Conservation (phyloP, 768 basidiomycete species). For the Leucogyrophana mollusca region DNA sequence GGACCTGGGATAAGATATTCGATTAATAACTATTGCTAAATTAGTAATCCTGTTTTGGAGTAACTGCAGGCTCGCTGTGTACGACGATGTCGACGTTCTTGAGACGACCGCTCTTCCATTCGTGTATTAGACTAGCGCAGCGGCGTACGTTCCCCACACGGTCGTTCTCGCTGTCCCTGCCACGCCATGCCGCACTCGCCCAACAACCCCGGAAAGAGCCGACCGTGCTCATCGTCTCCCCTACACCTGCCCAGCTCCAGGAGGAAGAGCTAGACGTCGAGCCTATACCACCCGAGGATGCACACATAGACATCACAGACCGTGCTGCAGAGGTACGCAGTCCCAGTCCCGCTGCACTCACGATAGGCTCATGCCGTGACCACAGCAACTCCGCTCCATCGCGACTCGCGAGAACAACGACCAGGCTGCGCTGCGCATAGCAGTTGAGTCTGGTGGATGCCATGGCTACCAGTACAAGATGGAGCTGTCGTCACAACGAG, state of each 20-base stretch:
- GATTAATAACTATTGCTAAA: too few relatives aligned
- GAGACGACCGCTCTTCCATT: too few relatives aligned
- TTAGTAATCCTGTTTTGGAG: too few relatives aligned
- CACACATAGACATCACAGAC: conserved; percentile 62
- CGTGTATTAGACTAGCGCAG: too few relatives aligned
- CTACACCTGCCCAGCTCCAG: conserved; percentile 53
- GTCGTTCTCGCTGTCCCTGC: conserved; percentile 2
- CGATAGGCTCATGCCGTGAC: not conserved
- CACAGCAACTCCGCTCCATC: conserved; percentile 76
- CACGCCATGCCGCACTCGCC: conserved; percentile 26
- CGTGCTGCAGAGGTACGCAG: conserved; percentile 69
- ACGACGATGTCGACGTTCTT: not conserved
- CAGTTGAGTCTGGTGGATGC: conserved; percentile 93
- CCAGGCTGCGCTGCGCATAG: conserved; percentile 70
- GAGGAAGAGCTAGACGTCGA: conserved; percentile 66
- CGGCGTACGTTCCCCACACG: not conserved
- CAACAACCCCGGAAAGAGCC: conserved; percentile 45
- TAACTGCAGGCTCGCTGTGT: not conserved
- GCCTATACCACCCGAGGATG: conserved; percentile 49
- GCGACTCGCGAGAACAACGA: conserved; percentile 62
- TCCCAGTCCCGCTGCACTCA: not conserved
- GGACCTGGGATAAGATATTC: too few relatives aligned
- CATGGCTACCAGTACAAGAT: conserved; percentile 98
- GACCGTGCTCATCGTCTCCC: conserved; percentile 49
- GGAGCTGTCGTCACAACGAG: conserved; percentile 62